Evolutionary conservation across 805 yeast species (phyloP).

Genomic region (Huiozyma sinensis): DNA sequence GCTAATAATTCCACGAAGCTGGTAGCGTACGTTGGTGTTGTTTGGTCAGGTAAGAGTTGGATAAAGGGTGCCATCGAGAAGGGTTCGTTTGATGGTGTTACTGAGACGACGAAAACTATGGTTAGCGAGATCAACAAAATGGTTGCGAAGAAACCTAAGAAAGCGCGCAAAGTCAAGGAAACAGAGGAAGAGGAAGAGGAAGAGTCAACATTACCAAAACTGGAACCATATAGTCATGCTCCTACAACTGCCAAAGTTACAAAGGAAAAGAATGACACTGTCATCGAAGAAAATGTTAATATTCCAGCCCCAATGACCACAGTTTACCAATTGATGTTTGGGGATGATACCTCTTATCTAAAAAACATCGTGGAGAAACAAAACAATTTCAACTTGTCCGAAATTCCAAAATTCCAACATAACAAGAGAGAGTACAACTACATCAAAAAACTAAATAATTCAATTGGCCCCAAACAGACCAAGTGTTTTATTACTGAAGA

Average conservation of each 20-base stretch:
- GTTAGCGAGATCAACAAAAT: constrained; percentile 37
- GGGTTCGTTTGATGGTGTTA: constrained; percentile 65
- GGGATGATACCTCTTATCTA: constrained; percentile 42
- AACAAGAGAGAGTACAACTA: constrained; percentile 42
- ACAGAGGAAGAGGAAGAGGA: constrained; percentile 10
- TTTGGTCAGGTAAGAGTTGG: constrained; percentile 75
- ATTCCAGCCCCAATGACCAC: constrained; percentile 60
- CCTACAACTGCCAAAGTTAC: constrained; percentile 36
- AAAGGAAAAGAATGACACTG: constrained; percentile 39
- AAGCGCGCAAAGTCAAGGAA: constrained; percentile 7
- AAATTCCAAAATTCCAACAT: constrained; percentile 34
- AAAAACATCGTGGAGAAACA: constrained; percentile 42
- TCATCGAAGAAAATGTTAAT: constrained; percentile 39
- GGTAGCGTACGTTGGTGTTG: constrained; percentile 42
- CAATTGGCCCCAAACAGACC: constrained; percentile 68
- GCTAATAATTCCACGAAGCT: constrained; percentile 42
- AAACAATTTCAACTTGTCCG: constrained; percentile 50
- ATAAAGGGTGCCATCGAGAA: constrained; percentile 66
- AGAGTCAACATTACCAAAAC: constrained; percentile 20
- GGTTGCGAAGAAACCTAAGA: constrained; percentile 6
- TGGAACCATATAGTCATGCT: constrained; percentile 33
- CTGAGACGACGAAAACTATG: constrained; percentile 41
- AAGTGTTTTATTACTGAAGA: constrained; percentile 48
- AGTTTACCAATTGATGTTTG: constrained; percentile 47
- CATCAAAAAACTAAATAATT: constrained; percentile 47